Conservation (phyloP, 306 rosid species). For the Rosa lucieae region DNA sequence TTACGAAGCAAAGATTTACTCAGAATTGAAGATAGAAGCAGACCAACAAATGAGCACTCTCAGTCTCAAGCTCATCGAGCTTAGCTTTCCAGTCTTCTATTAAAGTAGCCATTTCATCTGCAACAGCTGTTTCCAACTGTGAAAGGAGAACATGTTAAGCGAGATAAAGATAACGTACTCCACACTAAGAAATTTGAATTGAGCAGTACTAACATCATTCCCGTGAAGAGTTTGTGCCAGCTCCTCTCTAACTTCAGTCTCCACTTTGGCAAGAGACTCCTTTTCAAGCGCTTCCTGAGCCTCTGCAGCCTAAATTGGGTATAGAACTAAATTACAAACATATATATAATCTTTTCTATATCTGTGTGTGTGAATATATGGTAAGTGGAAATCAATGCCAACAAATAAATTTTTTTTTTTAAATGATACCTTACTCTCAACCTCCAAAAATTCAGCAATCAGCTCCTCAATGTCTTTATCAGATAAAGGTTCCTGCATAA, state of each 20-base stretch:
- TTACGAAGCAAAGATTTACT: constrained; percentile 26
- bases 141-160: constrained; percentile 36
- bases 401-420: too few species aligned
- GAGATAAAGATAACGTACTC: constrained; percentile 18
- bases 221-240: constrained; percentile 63
- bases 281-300: constrained; percentile 98
- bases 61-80: constrained; percentile 89
- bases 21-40: constrained; percentile 45
- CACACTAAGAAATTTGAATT: constrained; percentile 14
- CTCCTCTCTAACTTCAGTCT: constrained; percentile 89
- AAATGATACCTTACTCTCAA: constrained; percentile 86
- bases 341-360: neutral
- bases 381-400: neutral
- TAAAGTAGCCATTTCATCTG: constrained; percentile 72
- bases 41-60: constrained; percentile 84
- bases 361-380: neutral
- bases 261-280: constrained; percentile 89
- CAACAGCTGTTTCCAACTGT: constrained; percentile 84
- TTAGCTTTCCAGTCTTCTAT: constrained; percentile 79
- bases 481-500: constrained; percentile 73
- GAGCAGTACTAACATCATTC: constrained; percentile 68
- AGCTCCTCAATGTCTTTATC: constrained; percentile 81
- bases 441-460: constrained; percentile 80
- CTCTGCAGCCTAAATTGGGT: constrained; percentile 89
- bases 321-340: constrained; percentile 26